Base-by-base conservation (phyloP, 257 asterid species). In the Salvia miltiorrhiza region DNA sequence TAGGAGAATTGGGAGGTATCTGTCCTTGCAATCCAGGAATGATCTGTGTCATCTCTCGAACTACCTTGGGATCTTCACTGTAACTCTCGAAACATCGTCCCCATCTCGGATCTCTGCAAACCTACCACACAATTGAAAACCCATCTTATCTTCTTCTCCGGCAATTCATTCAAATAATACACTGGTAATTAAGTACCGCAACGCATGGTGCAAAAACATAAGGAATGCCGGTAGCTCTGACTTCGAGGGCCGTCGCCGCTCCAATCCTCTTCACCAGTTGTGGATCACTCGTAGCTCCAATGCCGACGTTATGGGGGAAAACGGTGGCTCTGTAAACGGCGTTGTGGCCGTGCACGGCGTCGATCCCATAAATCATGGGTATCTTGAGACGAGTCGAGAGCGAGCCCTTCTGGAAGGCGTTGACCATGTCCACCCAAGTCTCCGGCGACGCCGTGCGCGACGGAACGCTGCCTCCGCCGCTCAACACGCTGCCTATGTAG, bases 361-460 rank as follows among this genome's bases (percentile, higher is more conserved):
- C 59, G 7, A 53, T 53, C 59, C 59, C 59, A 2, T 53, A 53
- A 12, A 53, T 17, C 59, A 53, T 53, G 32, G 59, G 59, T 24
- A 53, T 23, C 17, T 24, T 24, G 16, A 53, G 59, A 11, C 59
- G 33, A 12, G 59, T 53, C 1, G 59, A 53, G 35, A 53, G 13
- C 9, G 59, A 53, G 35, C 59, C 59, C 59, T 53, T 53, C 35
- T 53, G 59, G 59, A 53, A 53, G 37, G 35, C 59, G 59, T 53
- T 53, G 9, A 53, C 59, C 59, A 53, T 53, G 35, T 23, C 59
- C 59, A 53, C 59, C 59, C 59, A 53, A 0, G 59, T 24, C 59
- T 53, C 9, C 4, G 59, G 59, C 9, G 59, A 53, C 3, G 59
- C 59, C 11, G 33, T 53, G 4, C 59, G 59, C 16, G 59, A 53